These are phyloP conservation scores for Penicillium argentinense DNA, from an alignment of 495 filamentous ascomycete genomes.

Conservation along the genomic window DNA sequence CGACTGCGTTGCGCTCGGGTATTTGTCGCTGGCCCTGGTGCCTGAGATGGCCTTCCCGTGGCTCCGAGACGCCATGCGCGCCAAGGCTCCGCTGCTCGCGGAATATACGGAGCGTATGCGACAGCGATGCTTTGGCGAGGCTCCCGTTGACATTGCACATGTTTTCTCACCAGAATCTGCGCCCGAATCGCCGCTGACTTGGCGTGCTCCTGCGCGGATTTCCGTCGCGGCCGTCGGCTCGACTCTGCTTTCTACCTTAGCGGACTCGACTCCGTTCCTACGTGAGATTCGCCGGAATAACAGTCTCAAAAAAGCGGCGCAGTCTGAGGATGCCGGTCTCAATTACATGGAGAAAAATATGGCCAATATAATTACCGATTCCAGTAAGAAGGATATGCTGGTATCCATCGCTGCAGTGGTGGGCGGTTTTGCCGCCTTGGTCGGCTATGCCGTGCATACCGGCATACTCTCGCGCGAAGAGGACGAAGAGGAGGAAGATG, in stretches of 20 bases:
- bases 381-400: conserved; percentile 36
- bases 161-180: conserved; percentile 23
- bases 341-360: conserved; percentile 23
- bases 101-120: conserved; percentile 54
- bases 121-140: conserved; percentile 38
- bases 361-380: conserved; percentile 26
- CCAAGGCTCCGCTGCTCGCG: conserved; percentile 52
- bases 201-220: conserved; percentile 36
- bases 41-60: conserved; percentile 71
- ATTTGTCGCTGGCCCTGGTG: conserved; percentile 70
- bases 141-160: conserved; percentile 24
- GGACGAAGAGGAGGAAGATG: conserved; percentile 21
- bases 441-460: conserved; percentile 43
- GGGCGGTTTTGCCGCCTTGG: conserved; percentile 34
- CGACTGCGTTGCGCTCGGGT: conserved; percentile 79
- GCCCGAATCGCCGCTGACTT: conserved; percentile 30
- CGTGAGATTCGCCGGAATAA: conserved; percentile 37
- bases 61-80: conserved; percentile 62
- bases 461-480: conserved; percentile 28
- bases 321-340: conserved; percentile 28
- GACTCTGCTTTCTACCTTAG: conserved; percentile 39
- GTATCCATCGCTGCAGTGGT: conserved; percentile 39
- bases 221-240: conserved; percentile 33
- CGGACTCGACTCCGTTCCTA: conserved; percentile 42
- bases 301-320: conserved; percentile 31